Evolutionary conservation across 176 grass and related monocot genomes (phyloP).

Genomic region (Phyllostachys edulis): DNA sequence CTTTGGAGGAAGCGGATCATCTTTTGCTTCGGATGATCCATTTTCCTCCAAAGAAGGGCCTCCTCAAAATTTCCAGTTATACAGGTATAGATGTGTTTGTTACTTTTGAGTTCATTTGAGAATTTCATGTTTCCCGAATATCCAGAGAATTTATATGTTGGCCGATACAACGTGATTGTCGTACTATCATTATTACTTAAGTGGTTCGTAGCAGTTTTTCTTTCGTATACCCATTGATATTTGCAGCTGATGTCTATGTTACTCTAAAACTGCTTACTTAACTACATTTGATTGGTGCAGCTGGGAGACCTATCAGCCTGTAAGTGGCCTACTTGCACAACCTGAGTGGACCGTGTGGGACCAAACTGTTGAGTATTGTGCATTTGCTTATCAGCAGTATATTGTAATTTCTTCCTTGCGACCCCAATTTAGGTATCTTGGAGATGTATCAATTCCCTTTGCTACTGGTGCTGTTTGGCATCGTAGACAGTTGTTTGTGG

Average conservation of each 20-base stretch:
- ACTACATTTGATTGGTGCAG: conserved; percentile 52
- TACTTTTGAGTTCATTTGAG: conserved; percentile 8
- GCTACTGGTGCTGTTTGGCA: conserved; percentile 98
- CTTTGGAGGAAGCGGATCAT: conserved; percentile 73
- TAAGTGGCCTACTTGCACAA: conserved; percentile 83
- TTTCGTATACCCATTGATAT: conserved; percentile 12
- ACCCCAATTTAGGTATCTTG: conserved; percentile 92
- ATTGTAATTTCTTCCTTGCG: conserved; percentile 96
- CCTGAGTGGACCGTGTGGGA: conserved; percentile 98
- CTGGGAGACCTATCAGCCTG: conserved; percentile 97
- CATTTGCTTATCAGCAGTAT: conserved; percentile 95
- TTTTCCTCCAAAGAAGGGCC: conserved; percentile 72
- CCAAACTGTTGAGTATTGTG: conserved; percentile 97
- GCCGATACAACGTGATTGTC: not conserved
- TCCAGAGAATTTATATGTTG: conserved; percentile 19
- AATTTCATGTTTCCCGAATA: not conserved
- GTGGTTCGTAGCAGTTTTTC: not conserved
- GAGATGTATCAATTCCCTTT: conserved; percentile 96
- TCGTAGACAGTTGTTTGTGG: conserved; percentile 94
- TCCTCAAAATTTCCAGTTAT: conserved; percentile 96
- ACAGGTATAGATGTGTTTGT: conserved; percentile 64
- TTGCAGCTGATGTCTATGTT: conserved; percentile 13
- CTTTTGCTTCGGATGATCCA: conserved; percentile 84
- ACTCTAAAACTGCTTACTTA: conserved; percentile 22
- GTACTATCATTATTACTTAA: not conserved